A percentile compares a stretch with the other conserved stretches of the same genome.
Conservation (phyloP, 257 asterid genomes). For the Perilla frutescens region DNA sequence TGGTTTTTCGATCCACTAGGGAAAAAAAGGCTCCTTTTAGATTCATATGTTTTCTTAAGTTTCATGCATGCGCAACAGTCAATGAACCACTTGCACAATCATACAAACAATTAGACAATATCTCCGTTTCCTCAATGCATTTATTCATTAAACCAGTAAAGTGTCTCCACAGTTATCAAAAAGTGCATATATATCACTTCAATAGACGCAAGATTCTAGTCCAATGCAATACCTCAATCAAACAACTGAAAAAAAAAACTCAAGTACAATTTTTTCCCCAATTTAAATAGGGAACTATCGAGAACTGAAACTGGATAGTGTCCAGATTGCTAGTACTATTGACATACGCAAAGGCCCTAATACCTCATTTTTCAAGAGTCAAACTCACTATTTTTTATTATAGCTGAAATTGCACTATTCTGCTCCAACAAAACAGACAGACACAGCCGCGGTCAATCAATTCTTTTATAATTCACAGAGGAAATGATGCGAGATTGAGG, state of each 20-base stretch:
- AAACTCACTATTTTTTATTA: constrained; percentile 1
- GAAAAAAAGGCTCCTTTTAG: not conserved
- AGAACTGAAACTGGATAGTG: constrained; percentile 1
- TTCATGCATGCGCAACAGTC: constrained; percentile 19
- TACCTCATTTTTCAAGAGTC: constrained; percentile 15
- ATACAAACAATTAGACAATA: constrained; percentile 21
- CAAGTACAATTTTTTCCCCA: not conserved
- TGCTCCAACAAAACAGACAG: constrained; percentile 12
- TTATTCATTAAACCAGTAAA: constrained; percentile 4
- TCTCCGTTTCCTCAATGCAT: not conserved
- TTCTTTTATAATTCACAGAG: constrained; percentile 7
- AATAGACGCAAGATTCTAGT: not conserved
- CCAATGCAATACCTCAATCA: constrained; percentile 4
- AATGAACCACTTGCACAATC: constrained; percentile 22
- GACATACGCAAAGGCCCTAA: constrained; percentile 21
- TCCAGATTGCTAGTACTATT: constrained; percentile 12
- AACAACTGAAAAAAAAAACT: constrained; percentile 12
- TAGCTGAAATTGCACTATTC: constrained; percentile 23
- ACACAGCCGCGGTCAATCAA: not conserved
- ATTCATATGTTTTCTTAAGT: constrained; percentile 4
- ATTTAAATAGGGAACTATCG: constrained; percentile 2
- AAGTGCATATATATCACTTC: not conserved
- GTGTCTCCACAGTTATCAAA: not conserved
- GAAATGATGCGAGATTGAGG: constrained; percentile 6
- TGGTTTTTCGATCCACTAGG: not conserved